Evolutionary conservation across 306 rosid genomes (phyloP).

Genomic region (Oxytropis ochrocephala): DNA sequence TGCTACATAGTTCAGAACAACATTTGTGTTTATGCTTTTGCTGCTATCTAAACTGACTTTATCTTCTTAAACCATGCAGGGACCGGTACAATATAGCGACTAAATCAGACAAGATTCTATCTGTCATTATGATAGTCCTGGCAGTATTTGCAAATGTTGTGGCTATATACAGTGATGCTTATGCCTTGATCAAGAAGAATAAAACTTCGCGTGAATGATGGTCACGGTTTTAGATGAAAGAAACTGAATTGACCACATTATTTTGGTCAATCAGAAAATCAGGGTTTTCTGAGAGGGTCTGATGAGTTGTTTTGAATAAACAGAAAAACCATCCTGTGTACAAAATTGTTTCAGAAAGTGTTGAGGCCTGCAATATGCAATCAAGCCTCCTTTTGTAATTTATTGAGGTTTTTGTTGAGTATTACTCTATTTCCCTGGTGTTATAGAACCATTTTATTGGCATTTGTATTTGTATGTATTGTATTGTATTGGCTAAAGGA

Average conservation of each 20-base stretch:
- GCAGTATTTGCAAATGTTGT: constrained; percentile 72
- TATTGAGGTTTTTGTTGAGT: constrained; percentile 13
- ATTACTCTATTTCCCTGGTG: constrained; percentile 21
- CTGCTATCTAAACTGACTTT: not conserved
- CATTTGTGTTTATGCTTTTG: constrained; percentile 13
- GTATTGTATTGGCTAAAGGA: constrained; percentile 17
- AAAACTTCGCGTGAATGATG: constrained; percentile 34
- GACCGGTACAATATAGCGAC: constrained; percentile 68
- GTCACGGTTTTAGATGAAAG: constrained; percentile 13
- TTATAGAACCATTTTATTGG: constrained; percentile 19
- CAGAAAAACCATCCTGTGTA: constrained; percentile 32
- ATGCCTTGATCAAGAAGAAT: constrained; percentile 63
- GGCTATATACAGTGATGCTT: constrained; percentile 85
- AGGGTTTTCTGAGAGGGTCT: constrained; percentile 39
- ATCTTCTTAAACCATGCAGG: constrained; percentile 37
- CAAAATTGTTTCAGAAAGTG: constrained; percentile 30
- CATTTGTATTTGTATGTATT: constrained; percentile 13
- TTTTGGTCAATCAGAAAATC: constrained; percentile 24
- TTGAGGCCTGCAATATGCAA: constrained; percentile 27
- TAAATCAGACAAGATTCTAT: constrained; percentile 57
- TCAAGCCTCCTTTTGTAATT: constrained; percentile 19
- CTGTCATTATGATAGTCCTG: constrained; percentile 54
- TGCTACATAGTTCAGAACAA: no score
- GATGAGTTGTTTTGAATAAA: constrained; percentile 32
- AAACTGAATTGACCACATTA: constrained; percentile 13